Percentiles rank a stretch among this genome's conserved stretches.
Conservation (phyloP, 176 grass and related monocot species). For the Zizania latifolia region DNA sequence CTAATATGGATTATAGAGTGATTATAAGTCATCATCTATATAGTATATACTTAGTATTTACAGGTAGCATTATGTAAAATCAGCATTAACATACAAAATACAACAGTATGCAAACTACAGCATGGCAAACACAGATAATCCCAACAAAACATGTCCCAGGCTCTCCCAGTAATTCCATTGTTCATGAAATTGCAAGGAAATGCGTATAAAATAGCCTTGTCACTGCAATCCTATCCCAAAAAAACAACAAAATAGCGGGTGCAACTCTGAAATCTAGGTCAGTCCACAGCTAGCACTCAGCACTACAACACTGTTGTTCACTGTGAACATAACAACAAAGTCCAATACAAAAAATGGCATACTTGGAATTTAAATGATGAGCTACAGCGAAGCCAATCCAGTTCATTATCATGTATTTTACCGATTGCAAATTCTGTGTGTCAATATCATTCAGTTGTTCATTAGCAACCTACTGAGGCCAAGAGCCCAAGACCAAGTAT, state of each 20-base stretch:
- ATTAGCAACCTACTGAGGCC: conserved; percentile 15
- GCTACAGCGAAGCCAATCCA: conserved; percentile 97
- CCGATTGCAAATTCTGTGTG: conserved; percentile 29
- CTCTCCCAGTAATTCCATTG: too few species aligned
- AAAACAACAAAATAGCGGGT: background rate
- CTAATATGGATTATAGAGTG: too few species aligned
- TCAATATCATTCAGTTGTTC: conserved; percentile 31
- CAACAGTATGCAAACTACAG: too few species aligned
- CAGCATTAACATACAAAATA: too few species aligned
- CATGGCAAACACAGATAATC: too few species aligned
- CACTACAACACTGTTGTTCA: background rate
- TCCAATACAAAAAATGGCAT: conserved; percentile 39
- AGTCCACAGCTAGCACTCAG: background rate
- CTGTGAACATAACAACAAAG: background rate
- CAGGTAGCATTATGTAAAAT: too few species aligned
- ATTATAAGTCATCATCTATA: too few species aligned
- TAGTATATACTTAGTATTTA: too few species aligned
- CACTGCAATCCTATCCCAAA: background rate
- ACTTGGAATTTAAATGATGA: conserved; percentile 96
- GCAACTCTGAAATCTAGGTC: background rate
- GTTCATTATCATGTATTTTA: conserved; percentile 42
- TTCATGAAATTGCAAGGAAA: too few species aligned
- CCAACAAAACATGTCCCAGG: too few species aligned
- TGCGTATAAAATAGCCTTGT: too few species aligned
- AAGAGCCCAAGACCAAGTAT: conserved; percentile 47